These are phyloP conservation scores for Aspergillus ruber DNA, from an alignment of 2,329 filamentous ascomycete genomes.

Conservation along the genomic window DNA sequence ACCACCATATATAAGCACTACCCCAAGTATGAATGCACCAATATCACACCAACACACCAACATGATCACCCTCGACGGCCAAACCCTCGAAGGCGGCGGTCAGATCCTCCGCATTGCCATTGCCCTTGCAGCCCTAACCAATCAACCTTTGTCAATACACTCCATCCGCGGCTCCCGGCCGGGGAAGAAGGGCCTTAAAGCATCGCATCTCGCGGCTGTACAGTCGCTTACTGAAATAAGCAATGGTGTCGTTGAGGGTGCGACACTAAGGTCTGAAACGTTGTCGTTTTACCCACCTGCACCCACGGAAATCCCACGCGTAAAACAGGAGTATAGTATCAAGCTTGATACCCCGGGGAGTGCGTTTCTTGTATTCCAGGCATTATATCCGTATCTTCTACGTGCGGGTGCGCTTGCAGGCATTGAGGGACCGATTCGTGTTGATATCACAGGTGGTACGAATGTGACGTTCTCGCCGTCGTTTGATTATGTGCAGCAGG, in stretches of 20 bases:
- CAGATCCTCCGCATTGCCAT: constrained; percentile 55
- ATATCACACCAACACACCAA: not conserved
- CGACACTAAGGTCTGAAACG: constrained; percentile 28
- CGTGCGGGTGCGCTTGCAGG: constrained; percentile 30
- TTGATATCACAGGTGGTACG: constrained; percentile 52
- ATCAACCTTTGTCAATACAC: constrained; percentile 44
- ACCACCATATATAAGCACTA: too few relatives aligned
- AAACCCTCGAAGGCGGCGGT: constrained; percentile 56
- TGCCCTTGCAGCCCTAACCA: constrained; percentile 50
- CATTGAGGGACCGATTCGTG: constrained; percentile 17
- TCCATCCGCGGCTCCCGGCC: constrained; percentile 48
- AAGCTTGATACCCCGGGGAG: constrained; percentile 46
- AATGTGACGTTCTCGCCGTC: constrained; percentile 52
- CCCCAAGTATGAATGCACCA: not conserved
- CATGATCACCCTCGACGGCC: constrained; percentile 45
- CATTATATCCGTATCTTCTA: constrained; percentile 53
- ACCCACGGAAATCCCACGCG: not conserved
- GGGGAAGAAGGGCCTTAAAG: constrained; percentile 48
- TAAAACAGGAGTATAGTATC: constrained; percentile 34
- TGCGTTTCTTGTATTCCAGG: constrained; percentile 52
- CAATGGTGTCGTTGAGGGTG: constrained; percentile 35
- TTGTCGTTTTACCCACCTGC: constrained; percentile 26
- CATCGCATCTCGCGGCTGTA: constrained; percentile 52
- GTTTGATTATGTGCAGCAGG: constrained; percentile 51
- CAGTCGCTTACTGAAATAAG: constrained; percentile 47